Conservation (phyloP, 2,329 filamentous ascomycete genomes). For the Grosmannia serpens region DNA sequence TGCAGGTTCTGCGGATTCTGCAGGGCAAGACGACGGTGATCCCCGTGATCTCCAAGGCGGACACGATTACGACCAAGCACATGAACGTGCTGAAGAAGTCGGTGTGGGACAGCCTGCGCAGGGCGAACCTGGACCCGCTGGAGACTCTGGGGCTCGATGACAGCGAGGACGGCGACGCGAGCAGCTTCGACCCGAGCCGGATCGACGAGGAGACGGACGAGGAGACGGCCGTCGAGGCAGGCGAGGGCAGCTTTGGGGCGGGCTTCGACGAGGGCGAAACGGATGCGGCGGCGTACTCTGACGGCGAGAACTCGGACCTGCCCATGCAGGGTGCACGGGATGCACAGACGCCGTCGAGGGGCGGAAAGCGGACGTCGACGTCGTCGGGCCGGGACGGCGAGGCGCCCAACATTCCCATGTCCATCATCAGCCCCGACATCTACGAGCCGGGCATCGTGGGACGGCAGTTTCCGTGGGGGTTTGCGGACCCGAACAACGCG, state of each 20-base stretch:
- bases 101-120: conserved; percentile 80
- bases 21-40: conserved; percentile 93
- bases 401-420: conserved; percentile 69
- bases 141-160: conserved; percentile 77
- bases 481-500: conserved; percentile 83
- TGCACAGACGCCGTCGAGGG: conserved; percentile 12
- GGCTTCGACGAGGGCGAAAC: conserved; percentile 9
- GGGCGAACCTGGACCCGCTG: conserved; percentile 75
- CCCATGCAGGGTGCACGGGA: conserved; percentile 17
- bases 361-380: conserved; percentile 33
- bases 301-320: conserved; percentile 16
- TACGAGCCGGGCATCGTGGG: conserved; percentile 74
- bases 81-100: conserved; percentile 87
- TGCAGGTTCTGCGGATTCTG: conserved; percentile 78
- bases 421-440: conserved; percentile 84
- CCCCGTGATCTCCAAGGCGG: conserved; percentile 90
- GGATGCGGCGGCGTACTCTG: conserved; percentile 17
- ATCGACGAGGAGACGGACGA: conserved; percentile 48
- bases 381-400: conserved; percentile 39
- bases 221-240: conserved; percentile 10
- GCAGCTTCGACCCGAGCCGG: conserved; percentile 30
- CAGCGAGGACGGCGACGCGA: conserved; percentile 38
- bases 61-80: conserved; percentile 90
- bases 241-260: background rate
- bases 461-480: conserved; percentile 90